These are phyloP conservation scores for Aureobasidium lini DNA, from an alignment of 2,329 filamentous ascomycete genomes.

Conservation along the genomic window DNA sequence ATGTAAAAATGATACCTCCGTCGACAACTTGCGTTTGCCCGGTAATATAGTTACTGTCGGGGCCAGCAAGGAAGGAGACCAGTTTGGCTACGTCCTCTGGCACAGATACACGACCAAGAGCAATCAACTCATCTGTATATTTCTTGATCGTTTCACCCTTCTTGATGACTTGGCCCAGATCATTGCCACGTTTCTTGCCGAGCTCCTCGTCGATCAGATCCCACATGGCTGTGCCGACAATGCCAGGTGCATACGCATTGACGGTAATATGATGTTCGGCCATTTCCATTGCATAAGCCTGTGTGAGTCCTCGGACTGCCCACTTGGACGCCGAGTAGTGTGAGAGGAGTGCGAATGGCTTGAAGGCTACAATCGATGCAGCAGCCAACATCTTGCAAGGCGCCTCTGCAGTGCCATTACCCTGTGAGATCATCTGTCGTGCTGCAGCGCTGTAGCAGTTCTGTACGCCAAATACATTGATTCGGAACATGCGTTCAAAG, in stretches of 20 bases:
- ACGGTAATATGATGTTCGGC: conserved; percentile 57
- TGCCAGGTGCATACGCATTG: conserved; percentile 61
- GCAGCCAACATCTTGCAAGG: conserved; percentile 43
- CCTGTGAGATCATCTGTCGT: conserved; percentile 57
- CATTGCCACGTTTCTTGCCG: conserved; percentile 43
- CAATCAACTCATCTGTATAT: conserved; percentile 47
- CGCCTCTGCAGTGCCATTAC: conserved; percentile 33
- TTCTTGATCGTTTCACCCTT: conserved; percentile 43
- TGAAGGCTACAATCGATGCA: conserved; percentile 50
- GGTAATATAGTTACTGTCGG: conserved; percentile 57
- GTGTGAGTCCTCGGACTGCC: conserved; percentile 59
- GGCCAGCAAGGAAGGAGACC: conserved; percentile 54
- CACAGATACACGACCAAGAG: conserved; percentile 50
- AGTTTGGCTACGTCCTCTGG: conserved; percentile 57
- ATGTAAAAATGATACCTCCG: conserved; percentile 27
- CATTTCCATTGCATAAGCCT: conserved; percentile 60
- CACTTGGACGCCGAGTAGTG: conserved; percentile 61
- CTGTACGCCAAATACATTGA: conserved; percentile 59
- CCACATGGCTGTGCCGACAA: conserved; percentile 63
- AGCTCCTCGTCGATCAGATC: conserved; percentile 57
- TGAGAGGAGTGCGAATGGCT: conserved; percentile 50
- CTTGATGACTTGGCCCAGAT: conserved; percentile 41
- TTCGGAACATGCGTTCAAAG: conserved; percentile 51
- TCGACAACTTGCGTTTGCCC: conserved; percentile 56
- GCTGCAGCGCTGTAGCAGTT: conserved; percentile 59